Base-by-base conservation (phyloP, 2,329 filamentous ascomycete genomes). In the Diaporthe sp. region DNA sequence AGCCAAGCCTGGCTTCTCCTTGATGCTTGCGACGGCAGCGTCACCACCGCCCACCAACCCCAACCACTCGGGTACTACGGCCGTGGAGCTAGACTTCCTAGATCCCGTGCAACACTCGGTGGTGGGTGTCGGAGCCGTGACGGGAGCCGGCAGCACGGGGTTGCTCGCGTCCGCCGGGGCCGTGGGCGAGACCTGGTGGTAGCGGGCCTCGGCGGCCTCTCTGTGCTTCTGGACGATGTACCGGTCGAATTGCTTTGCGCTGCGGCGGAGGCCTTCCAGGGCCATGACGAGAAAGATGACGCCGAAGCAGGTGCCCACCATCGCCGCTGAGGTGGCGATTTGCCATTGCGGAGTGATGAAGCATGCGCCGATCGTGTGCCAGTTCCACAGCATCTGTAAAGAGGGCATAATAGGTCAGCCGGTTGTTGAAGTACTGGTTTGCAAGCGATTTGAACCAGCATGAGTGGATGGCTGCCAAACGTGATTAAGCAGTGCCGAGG, bases 231-330 rank as follows among this genome's bases (percentile, higher is more conserved):
- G 87, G 75, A 93, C 79, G 39, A 95, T 87, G 78, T 89, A 89
- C 35, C 89, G 86, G 81, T 97, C 94, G 82, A 92, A 96, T 81
- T 95, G 93, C 78, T 93, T 92, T 77, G 89, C 88, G 32, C 88
- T 78, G 39, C 94, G 92, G 66, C 94, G 93, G 30, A 97, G 87
- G 73, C 92, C 85, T 80, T 97, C 94, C 78, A 97, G 92, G 8
- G 84, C 79, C 70, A 96, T 88, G 77, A 94, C 93, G 70, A 97
- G 90, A n/a, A 92, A 84, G 75, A 95, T 86, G 47, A 95, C 91
- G 75, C 93, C 94, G 79, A 97, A 92, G 84, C 94, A 97, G 70
- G 92, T 93, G 30, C 92, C 94, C 63, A 93, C 94, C 80, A 97
- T 96, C 88, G 93, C 93, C 81, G 89, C 92, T 3, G 82, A 84